Percentiles rank a stretch among this genome's conserved stretches.
Conservation (phyloP, 1,139 yeast genomes). For the Hemisphaericaspora xylofermentans region DNA sequence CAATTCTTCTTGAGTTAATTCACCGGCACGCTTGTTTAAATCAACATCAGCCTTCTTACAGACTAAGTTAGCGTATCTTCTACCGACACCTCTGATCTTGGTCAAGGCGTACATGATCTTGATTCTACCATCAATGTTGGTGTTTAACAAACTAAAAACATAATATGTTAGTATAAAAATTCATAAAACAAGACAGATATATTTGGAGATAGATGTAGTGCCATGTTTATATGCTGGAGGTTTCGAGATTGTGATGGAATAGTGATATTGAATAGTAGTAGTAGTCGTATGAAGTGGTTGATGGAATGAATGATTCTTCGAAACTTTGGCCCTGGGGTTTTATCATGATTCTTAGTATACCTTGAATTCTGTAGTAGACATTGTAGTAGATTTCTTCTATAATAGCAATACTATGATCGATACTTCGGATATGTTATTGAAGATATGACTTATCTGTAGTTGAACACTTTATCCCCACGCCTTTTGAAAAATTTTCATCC, state of each 20-base stretch:
- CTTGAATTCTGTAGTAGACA: no score
- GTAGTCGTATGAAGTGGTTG: no score
- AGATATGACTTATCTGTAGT: neutral
- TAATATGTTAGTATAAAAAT: conserved; percentile 26
- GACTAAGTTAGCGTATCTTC: conserved; percentile 99
- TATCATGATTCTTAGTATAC: no score
- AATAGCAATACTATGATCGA: no score
- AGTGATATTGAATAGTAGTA: no score
- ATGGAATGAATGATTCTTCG: no score
- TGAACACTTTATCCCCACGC: neutral
- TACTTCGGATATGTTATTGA: no score
- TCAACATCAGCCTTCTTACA: conserved; percentile 99
- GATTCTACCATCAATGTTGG: conserved; percentile 99
- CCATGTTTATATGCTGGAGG: conserved; percentile 1
- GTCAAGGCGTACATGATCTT: conserved; percentile 99
- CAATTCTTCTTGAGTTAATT: conserved; percentile 99
- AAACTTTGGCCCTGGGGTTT: no score
- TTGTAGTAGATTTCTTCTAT: no score
- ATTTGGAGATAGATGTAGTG: neutral
- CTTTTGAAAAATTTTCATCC: neutral
- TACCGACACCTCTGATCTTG: conserved; percentile 99
- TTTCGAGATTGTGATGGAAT: no score
- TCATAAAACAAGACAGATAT: neutral
- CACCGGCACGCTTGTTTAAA: conserved; percentile 99
- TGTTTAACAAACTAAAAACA: conserved; percentile 85